Base-by-base conservation (phyloP, 805 yeast genomes). In the Priceomyces carsonii region DNA sequence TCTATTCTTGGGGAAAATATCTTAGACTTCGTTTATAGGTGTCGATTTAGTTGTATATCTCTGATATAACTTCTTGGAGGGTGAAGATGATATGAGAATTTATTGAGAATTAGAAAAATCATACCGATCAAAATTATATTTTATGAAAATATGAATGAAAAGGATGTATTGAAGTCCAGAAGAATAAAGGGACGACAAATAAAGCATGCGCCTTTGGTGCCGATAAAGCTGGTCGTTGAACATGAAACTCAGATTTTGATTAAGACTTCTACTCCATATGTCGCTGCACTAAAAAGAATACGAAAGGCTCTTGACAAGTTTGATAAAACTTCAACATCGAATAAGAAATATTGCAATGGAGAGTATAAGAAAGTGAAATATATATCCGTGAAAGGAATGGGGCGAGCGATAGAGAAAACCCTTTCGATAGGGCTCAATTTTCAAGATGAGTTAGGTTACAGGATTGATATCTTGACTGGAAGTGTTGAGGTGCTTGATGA, bases 401-500 rank as follows among this genome's bases (percentile, higher is more conserved):
- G 96, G 3, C 53, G 53, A 16, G 52, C 90, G 7, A 77, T 84
- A 7, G 79, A 73, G 32, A 82, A 75, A 48, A 77, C 82, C 0
- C 41, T 84, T n/a, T 65, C 80, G 9, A 43, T 89, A 1, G 95
- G 78, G 0, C 54, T 78, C 18, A 73, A 79, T 48, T 83, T 80
- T 51, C 75, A 75, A 46, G 63, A 61, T 10, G 71, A 74, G 21
- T 61, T 69, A 26, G 69, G 73, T 6, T 64, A 73, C 50, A 64
- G 53, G 39, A 77, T 85, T 6, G 87, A 83, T 8, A 49, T 85
- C 1, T 54, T 59, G 18, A 88, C 96, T 0, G 80, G 74, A 16
- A 77, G 82, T 4, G 70, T 83, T 0, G 74, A 75, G 17, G 89
- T 88, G 0, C 52, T 85, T 17, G 96, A 89, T 57, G 95, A 87